Base-by-base conservation (phyloP, 164 flowering plant genomes). In the Annona cherimola region DNA sequence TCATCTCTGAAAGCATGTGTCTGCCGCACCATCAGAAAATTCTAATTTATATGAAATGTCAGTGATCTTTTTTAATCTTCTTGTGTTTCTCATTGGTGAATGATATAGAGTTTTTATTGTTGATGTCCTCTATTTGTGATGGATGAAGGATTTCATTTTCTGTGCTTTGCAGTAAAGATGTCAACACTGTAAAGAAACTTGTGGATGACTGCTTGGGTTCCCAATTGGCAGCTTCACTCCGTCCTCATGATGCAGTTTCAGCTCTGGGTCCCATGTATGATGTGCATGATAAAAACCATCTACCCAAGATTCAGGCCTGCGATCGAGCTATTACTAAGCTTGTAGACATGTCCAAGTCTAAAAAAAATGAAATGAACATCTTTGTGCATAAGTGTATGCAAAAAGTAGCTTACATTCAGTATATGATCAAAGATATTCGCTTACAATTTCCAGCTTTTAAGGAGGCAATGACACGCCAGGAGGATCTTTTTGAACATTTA, bases 231-330 rank as follows among this genome's bases (percentile, higher is more conserved):
- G 84, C 94, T 55, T 96, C 99, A 0, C 87, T 91, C 42, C 98
- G 95, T 62, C 99, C 99, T 71, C 98, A 93, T 82, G 99, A 96
- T 86, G 99, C 98, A 20, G 99, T 96, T 81, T 96, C 99, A 54
- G 98, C 99, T 59, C 81, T 96, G 79, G 99, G 99, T 68, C 99
- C 94, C 35, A 96, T 96, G 97, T 96, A 93, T 81, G 97, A 96
- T 73, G 89, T 88, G 78, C 99, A 94, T 78, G 95, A 91, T 73
- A 89, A 88, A 74, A 89, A 73, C 80, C 95, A 92, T 80, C 89
- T 93, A 42, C 99, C 96, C 26, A 92, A 66, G 75, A 90, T 96
- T 94, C 87, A 81, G 77, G 78, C 83, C 45, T 94, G 90, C 77
- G 91, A 90, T 26, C 80, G 71, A 74, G 75, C 87, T 43, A 81